Evolutionary conservation across 75 land plant species (phyloP).

Genomic region (Picea sitchensis): DNA sequence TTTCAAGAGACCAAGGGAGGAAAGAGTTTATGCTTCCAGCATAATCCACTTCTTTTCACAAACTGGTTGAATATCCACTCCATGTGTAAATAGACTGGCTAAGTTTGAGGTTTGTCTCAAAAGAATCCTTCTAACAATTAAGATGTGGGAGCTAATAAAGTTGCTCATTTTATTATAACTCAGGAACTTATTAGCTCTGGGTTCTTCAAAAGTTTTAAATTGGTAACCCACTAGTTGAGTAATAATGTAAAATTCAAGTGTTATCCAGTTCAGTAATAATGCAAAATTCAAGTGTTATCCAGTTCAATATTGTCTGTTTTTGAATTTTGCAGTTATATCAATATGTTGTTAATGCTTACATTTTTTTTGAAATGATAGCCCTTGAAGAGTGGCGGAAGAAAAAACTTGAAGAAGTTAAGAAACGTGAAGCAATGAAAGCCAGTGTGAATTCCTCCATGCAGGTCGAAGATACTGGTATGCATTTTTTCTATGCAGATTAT

Average conservation of each 20-base stretch:
- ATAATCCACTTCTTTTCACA: too few relatives aligned
- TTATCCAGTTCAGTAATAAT: background rate
- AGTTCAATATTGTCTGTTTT: background rate
- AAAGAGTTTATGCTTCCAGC: too few relatives aligned
- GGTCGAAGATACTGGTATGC: conserved; percentile 29
- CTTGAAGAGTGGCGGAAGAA: conserved; percentile 42
- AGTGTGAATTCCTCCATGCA: conserved; percentile 15
- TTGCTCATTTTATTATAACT: background rate
- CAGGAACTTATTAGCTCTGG: background rate
- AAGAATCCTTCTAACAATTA: background rate
- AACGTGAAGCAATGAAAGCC: conserved; percentile 1
- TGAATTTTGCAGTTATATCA: background rate
- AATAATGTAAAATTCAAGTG: background rate
- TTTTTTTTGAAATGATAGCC: conserved; percentile 14
- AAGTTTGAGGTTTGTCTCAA: background rate
- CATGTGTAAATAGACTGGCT: background rate
- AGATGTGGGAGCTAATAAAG: background rate
- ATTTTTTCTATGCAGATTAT: background rate
- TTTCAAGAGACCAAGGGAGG: too few relatives aligned
- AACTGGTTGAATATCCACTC: too few relatives aligned
- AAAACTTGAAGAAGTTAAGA: conserved; percentile 39
- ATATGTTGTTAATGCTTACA: background rate
- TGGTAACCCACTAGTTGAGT: background rate
- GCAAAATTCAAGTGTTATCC: background rate
- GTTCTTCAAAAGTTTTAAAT: background rate